These are phyloP conservation scores for Bidens hawaiensis DNA, from an alignment of 140 eudicot species.

Conservation along the genomic window DNA sequence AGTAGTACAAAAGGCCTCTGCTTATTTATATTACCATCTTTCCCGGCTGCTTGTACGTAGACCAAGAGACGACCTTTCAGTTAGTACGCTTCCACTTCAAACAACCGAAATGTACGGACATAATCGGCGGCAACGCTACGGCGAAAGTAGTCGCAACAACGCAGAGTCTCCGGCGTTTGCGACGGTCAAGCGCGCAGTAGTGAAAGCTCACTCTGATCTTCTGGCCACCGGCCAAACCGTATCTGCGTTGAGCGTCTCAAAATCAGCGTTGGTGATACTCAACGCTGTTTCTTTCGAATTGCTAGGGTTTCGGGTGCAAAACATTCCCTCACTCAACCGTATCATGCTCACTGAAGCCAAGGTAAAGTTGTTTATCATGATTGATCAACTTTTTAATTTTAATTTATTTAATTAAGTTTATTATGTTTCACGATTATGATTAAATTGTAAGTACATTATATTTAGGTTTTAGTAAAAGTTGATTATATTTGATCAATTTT, in stretches of 20 bases:
- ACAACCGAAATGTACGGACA: constrained; percentile 20
- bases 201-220: constrained; percentile 43
- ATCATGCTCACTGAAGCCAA: constrained; percentile 56
- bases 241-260: constrained; percentile 56
- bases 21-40: neutral
- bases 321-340: constrained; percentile 48
- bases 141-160: constrained; percentile 16
- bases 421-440: too few relatives aligned
- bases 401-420: neutral
- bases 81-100: too few relatives aligned
- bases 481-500: too few relatives aligned
- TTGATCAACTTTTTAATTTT: too few relatives aligned
- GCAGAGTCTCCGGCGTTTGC: neutral
- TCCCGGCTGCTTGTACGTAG: neutral
- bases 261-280: constrained; percentile 46
- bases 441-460: too few relatives aligned
- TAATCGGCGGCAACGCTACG: constrained; percentile 8
- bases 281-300: constrained; percentile 59
- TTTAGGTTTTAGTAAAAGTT: too few relatives aligned
- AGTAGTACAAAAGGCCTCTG: neutral
- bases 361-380: too few relatives aligned
- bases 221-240: constrained; percentile 45
- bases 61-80: constrained; percentile 17
- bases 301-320: constrained; percentile 55
- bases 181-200: constrained; percentile 47